Conservation (phyloP, 768 basidiomycete species). For the Coprinopsis marcescibilis region DNA sequence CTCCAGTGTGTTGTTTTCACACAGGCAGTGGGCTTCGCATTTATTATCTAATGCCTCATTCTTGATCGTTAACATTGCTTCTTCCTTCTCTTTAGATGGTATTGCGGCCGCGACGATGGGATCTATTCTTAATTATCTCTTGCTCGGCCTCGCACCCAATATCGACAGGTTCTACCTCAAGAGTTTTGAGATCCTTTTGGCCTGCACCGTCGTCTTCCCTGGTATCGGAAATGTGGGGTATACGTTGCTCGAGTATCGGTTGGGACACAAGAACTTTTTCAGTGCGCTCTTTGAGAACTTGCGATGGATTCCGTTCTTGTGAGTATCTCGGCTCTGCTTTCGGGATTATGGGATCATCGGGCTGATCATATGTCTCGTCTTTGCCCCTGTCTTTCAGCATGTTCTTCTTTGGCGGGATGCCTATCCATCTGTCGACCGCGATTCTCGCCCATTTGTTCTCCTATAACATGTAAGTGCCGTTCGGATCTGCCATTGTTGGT, state of each 20-base stretch:
- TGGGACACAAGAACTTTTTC: constrained; percentile 52
- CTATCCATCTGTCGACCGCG: constrained; percentile 64
- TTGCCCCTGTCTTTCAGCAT: constrained; percentile 31
- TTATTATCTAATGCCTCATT: not conserved
- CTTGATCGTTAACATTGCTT: constrained; percentile 3
- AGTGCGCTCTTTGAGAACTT: constrained; percentile 51
- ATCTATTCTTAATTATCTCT: constrained; percentile 63
- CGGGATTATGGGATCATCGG: not conserved
- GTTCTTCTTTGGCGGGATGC: constrained; percentile 74
- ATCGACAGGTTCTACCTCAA: constrained; percentile 75
- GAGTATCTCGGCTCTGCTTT: constrained; percentile 22
- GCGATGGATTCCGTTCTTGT: constrained; percentile 72
- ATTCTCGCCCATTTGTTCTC: constrained; percentile 66
- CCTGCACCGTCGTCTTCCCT: constrained; percentile 74
- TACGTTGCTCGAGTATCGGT: constrained; percentile 70
- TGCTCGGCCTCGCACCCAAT: constrained; percentile 64
- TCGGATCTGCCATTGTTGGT: constrained; percentile 1
- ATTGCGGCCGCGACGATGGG: constrained; percentile 67
- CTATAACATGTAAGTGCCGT: constrained; percentile 42
- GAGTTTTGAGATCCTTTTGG: constrained; percentile 75
- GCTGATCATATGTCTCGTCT: constrained; percentile 8
- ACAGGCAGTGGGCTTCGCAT: too few species aligned
- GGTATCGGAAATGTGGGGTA: constrained; percentile 71
- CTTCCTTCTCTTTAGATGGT: constrained; percentile 33
- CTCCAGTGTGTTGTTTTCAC: too few species aligned